A percentile compares a stretch with the other conserved stretches of the same genome.
Evolutionary conservation across 768 basidiomycete species (phyloP).

Genomic region (Agaricus sinodeliciosus): DNA sequence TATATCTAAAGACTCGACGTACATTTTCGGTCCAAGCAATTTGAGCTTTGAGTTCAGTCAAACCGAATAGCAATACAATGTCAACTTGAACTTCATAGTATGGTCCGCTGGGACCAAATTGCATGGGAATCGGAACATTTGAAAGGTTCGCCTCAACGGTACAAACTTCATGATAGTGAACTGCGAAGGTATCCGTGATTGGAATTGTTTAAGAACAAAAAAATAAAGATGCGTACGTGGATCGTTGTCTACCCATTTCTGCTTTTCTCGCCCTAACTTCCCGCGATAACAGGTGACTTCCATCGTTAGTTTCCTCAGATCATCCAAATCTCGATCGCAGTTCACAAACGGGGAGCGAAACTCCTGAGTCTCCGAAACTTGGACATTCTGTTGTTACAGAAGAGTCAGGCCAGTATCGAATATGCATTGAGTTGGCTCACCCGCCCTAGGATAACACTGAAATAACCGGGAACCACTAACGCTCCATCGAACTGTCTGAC

Average conservation of each 20-base stretch:
- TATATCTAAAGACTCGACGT: conserved; percentile 13
- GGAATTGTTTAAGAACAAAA: background rate
- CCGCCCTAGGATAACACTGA: conserved; percentile 34
- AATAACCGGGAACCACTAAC: conserved; percentile 30
- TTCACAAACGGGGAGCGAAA: conserved; percentile 17
- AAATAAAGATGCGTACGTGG: conserved; percentile 1
- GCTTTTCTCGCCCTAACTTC: background rate
- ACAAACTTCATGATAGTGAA: conserved; percentile 22
- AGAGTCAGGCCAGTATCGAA: background rate
- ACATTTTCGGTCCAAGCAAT: conserved; percentile 44
- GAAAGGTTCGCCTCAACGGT: conserved; percentile 22
- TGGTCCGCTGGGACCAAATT: conserved; percentile 8
- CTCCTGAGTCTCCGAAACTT: conserved; percentile 32
- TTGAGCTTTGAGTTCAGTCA: conserved; percentile 47
- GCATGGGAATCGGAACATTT: conserved; percentile 15
- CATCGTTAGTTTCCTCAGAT: background rate
- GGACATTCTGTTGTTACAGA: background rate
- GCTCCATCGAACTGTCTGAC: conserved; percentile 31
- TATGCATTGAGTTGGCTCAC: conserved; percentile 16
- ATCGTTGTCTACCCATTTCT: conserved; percentile 6
- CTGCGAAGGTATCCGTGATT: conserved; percentile 9
- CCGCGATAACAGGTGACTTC: conserved; percentile 3
- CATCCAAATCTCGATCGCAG: background rate
- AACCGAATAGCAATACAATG: conserved; percentile 44
- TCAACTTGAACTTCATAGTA: conserved; percentile 31